These are phyloP conservation scores for Takashimella koratensis DNA, from an alignment of 1,284 basidiomycete species.

Conservation along the genomic window DNA sequence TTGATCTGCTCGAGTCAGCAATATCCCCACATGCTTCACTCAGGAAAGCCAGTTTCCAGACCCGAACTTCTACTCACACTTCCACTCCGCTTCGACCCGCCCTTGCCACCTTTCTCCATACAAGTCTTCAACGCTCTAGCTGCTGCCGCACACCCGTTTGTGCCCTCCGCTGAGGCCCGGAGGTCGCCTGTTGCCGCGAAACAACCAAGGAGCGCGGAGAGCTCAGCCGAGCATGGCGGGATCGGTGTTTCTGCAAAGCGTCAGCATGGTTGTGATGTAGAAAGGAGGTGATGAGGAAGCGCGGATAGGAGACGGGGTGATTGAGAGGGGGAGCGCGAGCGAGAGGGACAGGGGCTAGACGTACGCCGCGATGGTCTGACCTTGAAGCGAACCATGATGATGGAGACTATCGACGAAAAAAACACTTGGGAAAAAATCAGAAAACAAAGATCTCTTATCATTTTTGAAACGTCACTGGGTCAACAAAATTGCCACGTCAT, in stretches of 20 bases:
- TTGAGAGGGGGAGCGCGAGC: background rate
- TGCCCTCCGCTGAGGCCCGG: slow-evolving; percentile 50
- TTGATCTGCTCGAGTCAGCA: slow-evolving; percentile 11
- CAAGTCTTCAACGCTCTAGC: slow-evolving; percentile 72
- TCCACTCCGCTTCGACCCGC: background rate
- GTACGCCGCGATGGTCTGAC: background rate
- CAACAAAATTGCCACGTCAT: background rate
- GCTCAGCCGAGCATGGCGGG: slow-evolving; percentile 68
- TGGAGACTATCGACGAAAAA: background rate
- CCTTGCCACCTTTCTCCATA: slow-evolving; percentile 55
- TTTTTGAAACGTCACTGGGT: background rate
- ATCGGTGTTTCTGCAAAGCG: slow-evolving; percentile 52
- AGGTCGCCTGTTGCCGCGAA: slow-evolving; percentile 81
- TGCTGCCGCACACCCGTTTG: slow-evolving; percentile 60
- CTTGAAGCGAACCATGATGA: background rate
- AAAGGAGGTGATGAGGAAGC: background rate
- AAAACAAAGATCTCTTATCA: background rate
- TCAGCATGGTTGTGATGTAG: too few species aligned
- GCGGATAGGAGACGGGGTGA: background rate
- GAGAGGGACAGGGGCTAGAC: too few species aligned
- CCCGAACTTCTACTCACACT: background rate
- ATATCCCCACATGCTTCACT: too few species aligned
- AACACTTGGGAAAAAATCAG: background rate
- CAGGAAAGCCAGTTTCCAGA: too few species aligned
- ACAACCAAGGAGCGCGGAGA: slow-evolving; percentile 80